A percentile compares a stretch with the other conserved stretches of the same genome.
Conservation (phyloP, 2,329 filamentous ascomycete species). For the Teratosphaeria nubilosa region DNA sequence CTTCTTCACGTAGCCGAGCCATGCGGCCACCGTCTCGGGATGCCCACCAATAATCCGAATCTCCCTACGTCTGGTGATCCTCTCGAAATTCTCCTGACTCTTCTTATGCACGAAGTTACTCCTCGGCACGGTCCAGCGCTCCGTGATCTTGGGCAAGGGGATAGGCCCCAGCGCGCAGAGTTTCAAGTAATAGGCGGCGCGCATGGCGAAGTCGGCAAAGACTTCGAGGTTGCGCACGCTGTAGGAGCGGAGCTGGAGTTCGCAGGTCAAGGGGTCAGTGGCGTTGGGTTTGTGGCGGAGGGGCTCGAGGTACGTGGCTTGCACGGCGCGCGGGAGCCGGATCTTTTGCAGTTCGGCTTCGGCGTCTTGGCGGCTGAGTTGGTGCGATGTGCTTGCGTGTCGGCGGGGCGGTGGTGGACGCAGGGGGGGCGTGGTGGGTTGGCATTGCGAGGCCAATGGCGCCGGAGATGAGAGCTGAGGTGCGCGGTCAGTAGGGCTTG, state of each 20-base stretch:
- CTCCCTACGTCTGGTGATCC: constrained; percentile 72
- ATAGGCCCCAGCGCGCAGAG: constrained; percentile 78
- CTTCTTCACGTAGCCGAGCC: constrained; percentile 86
- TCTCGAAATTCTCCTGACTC: constrained; percentile 93
- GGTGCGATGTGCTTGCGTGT: background rate
- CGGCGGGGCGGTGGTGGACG: background rate
- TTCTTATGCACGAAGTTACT: constrained; percentile 95
- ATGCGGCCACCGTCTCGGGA: constrained; percentile 77
- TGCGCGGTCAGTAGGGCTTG: constrained; percentile 8
- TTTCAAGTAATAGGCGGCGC: constrained; percentile 86
- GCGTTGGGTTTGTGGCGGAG: constrained; percentile 64
- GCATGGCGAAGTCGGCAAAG: constrained; percentile 87
- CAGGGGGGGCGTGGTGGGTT: constrained; percentile 4
- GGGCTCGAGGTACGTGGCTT: constrained; percentile 77
- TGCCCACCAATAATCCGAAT: constrained; percentile 91
- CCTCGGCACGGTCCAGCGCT: constrained; percentile 89
- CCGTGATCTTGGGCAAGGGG: constrained; percentile 73
- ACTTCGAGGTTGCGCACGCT: constrained; percentile 83
- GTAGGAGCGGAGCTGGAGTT: constrained; percentile 89
- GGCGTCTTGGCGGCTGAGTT: background rate
- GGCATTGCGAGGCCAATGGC: constrained; percentile 4
- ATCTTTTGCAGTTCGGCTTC: constrained; percentile 23
- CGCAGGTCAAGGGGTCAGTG: constrained; percentile 54
- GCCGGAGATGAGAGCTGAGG: constrained; percentile 13
- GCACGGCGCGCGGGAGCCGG: constrained; percentile 67